Evolutionary conservation across 805 yeast species (phyloP).

Genomic region (Ogataea haglerorum): DNA sequence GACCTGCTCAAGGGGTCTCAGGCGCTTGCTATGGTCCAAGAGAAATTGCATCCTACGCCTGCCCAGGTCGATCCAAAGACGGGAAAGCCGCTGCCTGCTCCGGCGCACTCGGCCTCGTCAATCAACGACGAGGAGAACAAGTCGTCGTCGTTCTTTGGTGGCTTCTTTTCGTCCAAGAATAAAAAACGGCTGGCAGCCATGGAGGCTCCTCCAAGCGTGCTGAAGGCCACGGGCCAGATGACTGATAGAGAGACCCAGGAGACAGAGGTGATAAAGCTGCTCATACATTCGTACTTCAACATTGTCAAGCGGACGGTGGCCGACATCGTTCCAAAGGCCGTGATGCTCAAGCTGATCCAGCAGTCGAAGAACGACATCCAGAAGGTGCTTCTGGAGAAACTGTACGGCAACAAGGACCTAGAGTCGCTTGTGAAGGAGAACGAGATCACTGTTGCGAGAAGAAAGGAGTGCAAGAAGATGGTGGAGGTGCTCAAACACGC

Average conservation of each 20-base stretch:
- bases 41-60: slow-evolving; percentile 77
- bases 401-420: slow-evolving; percentile 73
- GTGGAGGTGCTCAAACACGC: slow-evolving; percentile 89
- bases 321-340: slow-evolving; percentile 91
- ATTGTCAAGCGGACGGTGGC: slow-evolving; percentile 93
- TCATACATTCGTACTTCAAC: slow-evolving; percentile 84
- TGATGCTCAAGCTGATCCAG: slow-evolving; percentile 87
- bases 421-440: slow-evolving; percentile 84
- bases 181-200: slow-evolving; percentile 90
- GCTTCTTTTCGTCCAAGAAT: slow-evolving; percentile 87
- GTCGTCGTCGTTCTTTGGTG: slow-evolving; percentile 85
- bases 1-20: slow-evolving; percentile 92
- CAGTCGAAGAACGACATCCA: slow-evolving; percentile 85
- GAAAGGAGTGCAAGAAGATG: slow-evolving; percentile 94
- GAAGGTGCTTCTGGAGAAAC: slow-evolving; percentile 79
- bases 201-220: slow-evolving; percentile 96
- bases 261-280: slow-evolving; percentile 92
- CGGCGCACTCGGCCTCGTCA: slow-evolving; percentile 30
- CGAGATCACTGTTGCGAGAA: slow-evolving; percentile 87
- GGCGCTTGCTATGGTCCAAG: slow-evolving; percentile 91
- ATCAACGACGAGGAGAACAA: slow-evolving; percentile 43
- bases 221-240: slow-evolving; percentile 89
- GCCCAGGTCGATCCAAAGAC: slow-evolving; percentile 83
- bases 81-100: slow-evolving; percentile 68
- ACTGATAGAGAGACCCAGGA: slow-evolving; percentile 95